Base-by-base conservation (phyloP, 106 monocot species). In the Acorus gramineus region DNA sequence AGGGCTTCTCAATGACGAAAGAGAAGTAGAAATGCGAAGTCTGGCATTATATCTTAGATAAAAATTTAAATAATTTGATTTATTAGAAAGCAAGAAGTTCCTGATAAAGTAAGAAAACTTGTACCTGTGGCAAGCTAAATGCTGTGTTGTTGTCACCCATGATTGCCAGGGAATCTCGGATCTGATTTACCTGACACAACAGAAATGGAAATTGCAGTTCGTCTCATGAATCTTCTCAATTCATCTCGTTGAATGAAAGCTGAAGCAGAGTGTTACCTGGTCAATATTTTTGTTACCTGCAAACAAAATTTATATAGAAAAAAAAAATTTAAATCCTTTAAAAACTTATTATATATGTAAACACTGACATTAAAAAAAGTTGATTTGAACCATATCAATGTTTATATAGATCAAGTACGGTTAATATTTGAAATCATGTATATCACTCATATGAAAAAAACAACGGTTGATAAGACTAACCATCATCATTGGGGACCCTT, bases 61-160 rank as follows among this genome's bases (percentile, higher is more conserved):
- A 1, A 28, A 1, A 28, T 28, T 28, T 28, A 28, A 28, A 28
- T 28, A 28, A 28, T 28, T 28, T 28, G 28, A 28, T 28, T 28
- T 28, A 28, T 28, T 28, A 1, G 14, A 51, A 3, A 12, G 11
- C 44, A 62, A 14, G 11, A 4, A 11, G 14, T 44, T 12, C 8
- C 4, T 42, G 48, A 46, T 12, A 62, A 65, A 46, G 14, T 3
- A 42, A 42, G 13, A 28, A 50, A 72, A 66, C 49, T 3, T 7
- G 12, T 62, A 98, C 96, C 85, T 98, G 96, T 50, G 96, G 96
- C 74, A 98, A 80, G 70, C 96, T 91, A 88, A 88, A 98, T 8
- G 96, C 87, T 7, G 89, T 89, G 52, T 68, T 89, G 65, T 89
- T 89, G 57, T 84, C 76, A 12, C 84, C 89, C 89, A 89, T 84